Evolutionary conservation across 176 grass and related monocot species (phyloP).

Genomic region (Cymbopogon citratus): DNA sequence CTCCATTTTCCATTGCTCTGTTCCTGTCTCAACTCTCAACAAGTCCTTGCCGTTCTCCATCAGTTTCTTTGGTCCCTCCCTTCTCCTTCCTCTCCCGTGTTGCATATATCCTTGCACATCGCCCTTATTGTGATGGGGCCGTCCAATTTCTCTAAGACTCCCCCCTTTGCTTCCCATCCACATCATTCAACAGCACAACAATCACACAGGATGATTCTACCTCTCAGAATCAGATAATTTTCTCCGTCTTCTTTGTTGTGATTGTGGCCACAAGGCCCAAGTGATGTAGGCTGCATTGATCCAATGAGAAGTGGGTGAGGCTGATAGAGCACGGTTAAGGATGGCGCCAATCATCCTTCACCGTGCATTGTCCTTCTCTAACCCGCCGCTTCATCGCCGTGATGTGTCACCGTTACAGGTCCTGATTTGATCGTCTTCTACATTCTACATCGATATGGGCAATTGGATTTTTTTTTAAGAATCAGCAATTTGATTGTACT

Average conservation of each 20-base stretch:
- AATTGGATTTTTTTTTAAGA: no score
- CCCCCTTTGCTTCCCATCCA: not conserved
- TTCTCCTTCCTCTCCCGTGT: constrained; percentile 8
- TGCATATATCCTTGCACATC: constrained; percentile 14
- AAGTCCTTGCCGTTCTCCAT: constrained; percentile 19
- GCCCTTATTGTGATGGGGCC: constrained; percentile 10
- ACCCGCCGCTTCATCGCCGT: not conserved
- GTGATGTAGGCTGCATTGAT: constrained; percentile 7
- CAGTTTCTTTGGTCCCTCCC: constrained; percentile 10
- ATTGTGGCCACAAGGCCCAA: not conserved
- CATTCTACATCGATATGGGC: not conserved
- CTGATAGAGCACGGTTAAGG: not conserved
- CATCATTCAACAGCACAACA: not conserved
- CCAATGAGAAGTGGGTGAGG: not conserved
- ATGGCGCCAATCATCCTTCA: constrained; percentile 13
- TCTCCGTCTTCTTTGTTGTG: not conserved
- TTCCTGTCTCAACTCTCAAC: not conserved
- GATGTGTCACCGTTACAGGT: not conserved
- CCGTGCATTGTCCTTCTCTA: constrained; percentile 20
- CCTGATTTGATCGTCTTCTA: not conserved
- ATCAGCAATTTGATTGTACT: not conserved
- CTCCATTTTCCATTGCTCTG: constrained; percentile 7
- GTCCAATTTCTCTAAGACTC: not conserved
- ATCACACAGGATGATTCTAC: not conserved
- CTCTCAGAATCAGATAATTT: not conserved